phyloP scores from a whole-genome alignment of 2,329 filamentous ascomycete species.

The Nectriaceae sp. region DNA sequence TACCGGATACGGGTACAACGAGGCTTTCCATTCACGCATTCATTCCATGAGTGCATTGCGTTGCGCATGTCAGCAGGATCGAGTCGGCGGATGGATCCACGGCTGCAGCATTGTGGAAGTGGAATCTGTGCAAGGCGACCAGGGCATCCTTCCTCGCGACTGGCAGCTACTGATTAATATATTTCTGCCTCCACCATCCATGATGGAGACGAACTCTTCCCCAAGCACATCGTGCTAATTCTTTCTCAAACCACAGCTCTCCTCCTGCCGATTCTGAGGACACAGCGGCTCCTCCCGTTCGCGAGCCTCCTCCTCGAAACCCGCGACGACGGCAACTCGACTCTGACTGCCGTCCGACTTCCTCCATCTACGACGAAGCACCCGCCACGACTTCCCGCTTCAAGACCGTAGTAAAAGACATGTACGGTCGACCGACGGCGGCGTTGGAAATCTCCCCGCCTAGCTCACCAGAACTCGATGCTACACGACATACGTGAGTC shows the following conservation, averaged over 20 bases:
- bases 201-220: background rate
- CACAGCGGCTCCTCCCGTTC: constrained; percentile 25
- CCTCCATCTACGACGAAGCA: constrained; percentile 51
- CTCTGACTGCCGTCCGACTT: constrained; percentile 48
- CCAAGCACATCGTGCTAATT: background rate
- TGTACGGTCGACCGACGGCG: constrained; percentile 32
- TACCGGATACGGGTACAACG: background rate
- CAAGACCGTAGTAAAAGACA: constrained; percentile 28
- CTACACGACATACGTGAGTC: constrained; percentile 44
- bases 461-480: constrained; percentile 54
- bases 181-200: background rate
- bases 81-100: background rate
- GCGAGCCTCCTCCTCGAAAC: constrained; percentile 39
- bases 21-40: no score
- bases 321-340: constrained; percentile 33
- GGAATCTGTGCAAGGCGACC: background rate
- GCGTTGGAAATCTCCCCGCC: constrained; percentile 56
- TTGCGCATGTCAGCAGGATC: background rate
- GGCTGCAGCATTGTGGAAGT: background rate
- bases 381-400: constrained; percentile 39
- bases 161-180: background rate
- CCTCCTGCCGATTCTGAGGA: constrained; percentile 24
- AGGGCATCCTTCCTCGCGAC: background rate
- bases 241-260: constrained; percentile 20
- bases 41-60: background rate